These are phyloP conservation scores for Saccharomycodes ludwigii DNA, from an alignment of 805 yeast species.

Conservation along the genomic window DNA sequence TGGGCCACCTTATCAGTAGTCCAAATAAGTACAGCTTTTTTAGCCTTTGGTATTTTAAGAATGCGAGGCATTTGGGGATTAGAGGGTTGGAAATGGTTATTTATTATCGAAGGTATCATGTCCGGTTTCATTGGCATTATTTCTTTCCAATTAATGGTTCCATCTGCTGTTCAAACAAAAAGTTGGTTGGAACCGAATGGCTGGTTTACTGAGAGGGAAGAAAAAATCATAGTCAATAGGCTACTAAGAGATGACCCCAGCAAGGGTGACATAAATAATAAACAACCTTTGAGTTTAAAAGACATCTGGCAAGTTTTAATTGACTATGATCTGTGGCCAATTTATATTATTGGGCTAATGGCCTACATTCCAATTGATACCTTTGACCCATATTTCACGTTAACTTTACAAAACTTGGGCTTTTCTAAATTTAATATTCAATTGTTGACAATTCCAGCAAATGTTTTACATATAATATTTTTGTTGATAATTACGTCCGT, in stretches of 20 bases:
- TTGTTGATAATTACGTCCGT: conserved; percentile 26
- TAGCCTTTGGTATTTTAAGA: conserved; percentile 43
- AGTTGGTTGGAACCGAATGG: conserved; percentile 38
- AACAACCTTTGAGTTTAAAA: conserved; percentile 34
- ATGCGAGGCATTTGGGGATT: conserved; percentile 35
- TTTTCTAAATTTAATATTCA: conserved; percentile 40
- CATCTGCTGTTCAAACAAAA: conserved; percentile 44
- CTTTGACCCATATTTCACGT: conserved; percentile 31
- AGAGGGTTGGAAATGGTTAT: conserved; percentile 58
- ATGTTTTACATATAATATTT: conserved; percentile 26
- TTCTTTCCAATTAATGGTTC: conserved; percentile 39
- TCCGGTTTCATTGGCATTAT: conserved; percentile 42
- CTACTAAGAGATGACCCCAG: conserved; percentile 55
- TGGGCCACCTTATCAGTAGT: conserved; percentile 44
- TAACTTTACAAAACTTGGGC: conserved; percentile 35
- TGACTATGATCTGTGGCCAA: conserved; percentile 48
- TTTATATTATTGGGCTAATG: conserved; percentile 36
- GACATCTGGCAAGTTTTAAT: conserved; percentile 27
- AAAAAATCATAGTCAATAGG: conserved; percentile 45
- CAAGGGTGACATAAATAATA: conserved; percentile 54
- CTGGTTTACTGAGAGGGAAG: conserved; percentile 42
- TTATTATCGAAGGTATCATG: conserved; percentile 49
- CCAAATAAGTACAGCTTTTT: conserved; percentile 32
- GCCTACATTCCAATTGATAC: conserved; percentile 27
- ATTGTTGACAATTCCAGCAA: conserved; percentile 39